A percentile compares a stretch with the other conserved stretches of the same genome.
phyloP scores from a whole-genome alignment of 2,329 filamentous ascomycete genomes.

The Alternaria infectoria region DNA sequence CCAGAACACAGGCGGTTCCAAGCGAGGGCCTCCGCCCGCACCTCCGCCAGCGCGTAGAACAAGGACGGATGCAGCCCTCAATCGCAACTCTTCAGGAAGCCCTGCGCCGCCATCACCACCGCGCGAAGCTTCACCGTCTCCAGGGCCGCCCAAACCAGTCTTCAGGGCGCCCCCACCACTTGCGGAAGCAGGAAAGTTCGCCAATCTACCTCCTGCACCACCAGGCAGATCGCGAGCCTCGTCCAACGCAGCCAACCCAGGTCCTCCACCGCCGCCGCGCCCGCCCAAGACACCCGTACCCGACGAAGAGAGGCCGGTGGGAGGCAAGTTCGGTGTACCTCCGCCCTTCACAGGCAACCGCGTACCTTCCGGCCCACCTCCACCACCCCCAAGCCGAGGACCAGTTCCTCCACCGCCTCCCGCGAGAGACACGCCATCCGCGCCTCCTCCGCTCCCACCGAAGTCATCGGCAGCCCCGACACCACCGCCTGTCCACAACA shows the following conservation, averaged over 20 bases:
- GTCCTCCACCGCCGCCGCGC: constrained; percentile 69
- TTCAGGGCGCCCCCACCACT: constrained; percentile 89
- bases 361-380: constrained; percentile 68
- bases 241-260: constrained; percentile 60
- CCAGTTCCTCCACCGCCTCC: constrained; percentile 66
- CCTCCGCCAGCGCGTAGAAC: constrained; percentile 60
- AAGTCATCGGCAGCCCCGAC: constrained; percentile 52
- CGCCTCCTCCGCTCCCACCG: constrained; percentile 48
- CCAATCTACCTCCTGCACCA: constrained; percentile 57
- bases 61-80: constrained; percentile 49
- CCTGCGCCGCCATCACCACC: constrained; percentile 67
- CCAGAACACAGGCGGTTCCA: constrained; percentile 67
- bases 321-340: constrained; percentile 74
- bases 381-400: constrained; percentile 74
- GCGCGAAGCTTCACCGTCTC: constrained; percentile 73
- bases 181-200: constrained; percentile 87
- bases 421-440: constrained; percentile 49
- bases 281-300: constrained; percentile 65
- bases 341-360: constrained; percentile 76
- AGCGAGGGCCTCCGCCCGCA: constrained; percentile 66
- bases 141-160: constrained; percentile 64
- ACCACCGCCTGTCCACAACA: constrained; percentile 66
- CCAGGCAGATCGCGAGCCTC: constrained; percentile 58
- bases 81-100: constrained; percentile 59
- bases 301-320: constrained; percentile 62